A percentile compares a stretch with the other conserved stretches of the same genome.
These are phyloP conservation scores for Allantophomopsis lycopodina DNA, from an alignment of 2,329 filamentous ascomycete species.

Conservation along the genomic window DNA sequence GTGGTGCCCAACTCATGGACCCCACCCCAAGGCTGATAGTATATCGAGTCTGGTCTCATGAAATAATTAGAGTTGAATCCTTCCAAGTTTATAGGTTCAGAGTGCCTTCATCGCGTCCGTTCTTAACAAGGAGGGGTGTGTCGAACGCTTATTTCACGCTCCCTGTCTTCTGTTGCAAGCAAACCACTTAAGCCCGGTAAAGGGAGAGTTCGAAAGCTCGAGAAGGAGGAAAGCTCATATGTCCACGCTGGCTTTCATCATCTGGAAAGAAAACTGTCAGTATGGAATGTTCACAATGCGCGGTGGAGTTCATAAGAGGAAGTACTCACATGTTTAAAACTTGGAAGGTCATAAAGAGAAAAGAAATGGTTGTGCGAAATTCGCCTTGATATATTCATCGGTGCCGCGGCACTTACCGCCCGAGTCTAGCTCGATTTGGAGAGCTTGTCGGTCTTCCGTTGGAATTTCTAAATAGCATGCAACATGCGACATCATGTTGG, in stretches of 20 bases:
- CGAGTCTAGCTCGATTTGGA: conserved; percentile 10
- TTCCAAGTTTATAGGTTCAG: conserved; percentile 60
- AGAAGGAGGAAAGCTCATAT: conserved; percentile 67
- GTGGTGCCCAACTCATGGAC: too few species aligned
- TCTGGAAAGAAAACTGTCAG: conserved; percentile 35
- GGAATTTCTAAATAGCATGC: too few species aligned
- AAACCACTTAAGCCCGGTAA: conserved; percentile 81
- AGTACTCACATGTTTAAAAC: conserved; percentile 87
- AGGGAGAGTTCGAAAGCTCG: conserved; percentile 71
- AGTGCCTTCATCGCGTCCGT: conserved; percentile 98
- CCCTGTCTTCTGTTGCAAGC: conserved; percentile 47
- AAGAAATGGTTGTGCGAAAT: conserved; percentile 17
- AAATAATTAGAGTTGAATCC: conserved; percentile 13
- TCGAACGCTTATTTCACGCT: conserved; percentile 98
- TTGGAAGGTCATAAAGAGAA: conserved; percentile 84
- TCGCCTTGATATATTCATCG: too few species aligned
- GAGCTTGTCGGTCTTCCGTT: conserved; percentile 6
- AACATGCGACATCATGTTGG: too few species aligned
- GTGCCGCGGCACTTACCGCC: too few species aligned
- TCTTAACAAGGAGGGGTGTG: conserved; percentile 92
- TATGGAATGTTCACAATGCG: conserved; percentile 20
- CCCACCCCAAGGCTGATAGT: too few species aligned
- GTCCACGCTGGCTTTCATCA: conserved; percentile 99
- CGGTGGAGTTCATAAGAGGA: not conserved
- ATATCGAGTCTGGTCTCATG: too few species aligned